A percentile compares a stretch with the other conserved stretches of the same genome.
Conservation (phyloP, 1,284 basidiomycete species). For the Schizophyllum commune region DNA sequence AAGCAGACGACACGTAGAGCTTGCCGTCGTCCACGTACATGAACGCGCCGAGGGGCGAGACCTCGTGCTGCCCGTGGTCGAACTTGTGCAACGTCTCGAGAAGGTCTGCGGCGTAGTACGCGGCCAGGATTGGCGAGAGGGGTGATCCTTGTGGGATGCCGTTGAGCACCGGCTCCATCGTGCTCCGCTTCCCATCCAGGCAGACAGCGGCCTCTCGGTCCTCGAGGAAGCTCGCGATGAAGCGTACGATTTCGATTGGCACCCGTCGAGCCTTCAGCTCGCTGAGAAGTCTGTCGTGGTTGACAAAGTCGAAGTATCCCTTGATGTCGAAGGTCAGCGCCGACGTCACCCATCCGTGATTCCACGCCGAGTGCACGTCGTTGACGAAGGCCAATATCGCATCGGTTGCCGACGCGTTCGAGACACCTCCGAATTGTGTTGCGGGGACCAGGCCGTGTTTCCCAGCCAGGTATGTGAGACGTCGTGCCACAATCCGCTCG, state of each 20-base stretch:
- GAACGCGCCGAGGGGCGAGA: too few relatives aligned
- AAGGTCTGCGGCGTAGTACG: slow-evolving; percentile 14
- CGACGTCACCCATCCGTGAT: slow-evolving; percentile 14
- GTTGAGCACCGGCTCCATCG: slow-evolving; percentile 16
- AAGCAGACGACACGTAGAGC: slow-evolving; percentile 10
- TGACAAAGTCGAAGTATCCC: slow-evolving; percentile 23
- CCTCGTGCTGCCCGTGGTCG: too few relatives aligned
- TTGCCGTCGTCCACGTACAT: slow-evolving; percentile 17
- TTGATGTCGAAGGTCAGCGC: slow-evolving; percentile 22
- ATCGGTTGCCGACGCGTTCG: slow-evolving; percentile 17
- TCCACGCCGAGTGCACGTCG: slow-evolving; percentile 19
- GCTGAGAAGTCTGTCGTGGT: slow-evolving; percentile 14
- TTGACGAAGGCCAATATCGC: slow-evolving; percentile 17
- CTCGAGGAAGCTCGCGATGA: slow-evolving; percentile 10
- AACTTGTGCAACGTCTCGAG: slow-evolving; percentile 16
- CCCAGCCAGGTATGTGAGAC: slow-evolving; percentile 13
- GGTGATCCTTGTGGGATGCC: slow-evolving; percentile 10
- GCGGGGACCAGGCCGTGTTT: slow-evolving; percentile 14
- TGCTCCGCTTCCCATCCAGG: slow-evolving; percentile 15
- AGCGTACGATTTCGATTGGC: slow-evolving; percentile 11
- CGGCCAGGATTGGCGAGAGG: slow-evolving; percentile 16
- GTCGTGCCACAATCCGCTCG: slow-evolving; percentile 17
- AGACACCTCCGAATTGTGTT: slow-evolving; percentile 19
- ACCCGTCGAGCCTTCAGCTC: slow-evolving; percentile 9
- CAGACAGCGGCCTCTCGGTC: slow-evolving; percentile 17